Percentiles rank a stretch among this genome's conserved stretches.
Evolutionary conservation across 1,139 yeast genomes (phyloP).

Genomic region (Hyphopichia pseudoburtonii): DNA sequence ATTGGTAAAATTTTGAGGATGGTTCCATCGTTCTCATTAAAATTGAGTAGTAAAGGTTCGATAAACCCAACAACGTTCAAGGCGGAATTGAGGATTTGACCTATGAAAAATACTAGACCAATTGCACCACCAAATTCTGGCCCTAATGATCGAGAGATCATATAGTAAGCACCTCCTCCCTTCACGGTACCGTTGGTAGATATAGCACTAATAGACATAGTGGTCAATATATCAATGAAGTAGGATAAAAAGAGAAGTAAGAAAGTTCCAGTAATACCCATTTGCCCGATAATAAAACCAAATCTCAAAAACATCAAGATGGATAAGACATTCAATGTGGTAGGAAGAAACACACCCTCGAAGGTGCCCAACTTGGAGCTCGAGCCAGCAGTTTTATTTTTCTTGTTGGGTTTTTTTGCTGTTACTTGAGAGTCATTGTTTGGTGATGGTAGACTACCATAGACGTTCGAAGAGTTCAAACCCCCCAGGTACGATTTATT

Average conservation of each 20-base stretch:
- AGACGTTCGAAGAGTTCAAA: too few relatives aligned
- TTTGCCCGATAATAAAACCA: slow-evolving; percentile 77
- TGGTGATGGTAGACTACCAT: neutral
- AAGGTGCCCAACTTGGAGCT: slow-evolving; percentile 61
- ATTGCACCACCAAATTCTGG: slow-evolving; percentile 86
- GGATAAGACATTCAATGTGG: slow-evolving; percentile 72
- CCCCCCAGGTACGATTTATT: too few relatives aligned
- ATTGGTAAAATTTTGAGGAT: slow-evolving; percentile 49
- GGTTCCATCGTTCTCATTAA: slow-evolving; percentile 59
- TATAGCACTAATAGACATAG: slow-evolving; percentile 73
- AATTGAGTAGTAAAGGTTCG: slow-evolving; percentile 70
- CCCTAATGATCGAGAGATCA: slow-evolving; percentile 77
- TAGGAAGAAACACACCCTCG: slow-evolving; percentile 78
- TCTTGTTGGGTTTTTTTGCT: neutral
- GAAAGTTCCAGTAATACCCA: slow-evolving; percentile 68
- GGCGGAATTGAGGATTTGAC: slow-evolving; percentile 73
- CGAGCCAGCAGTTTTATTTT: neutral
- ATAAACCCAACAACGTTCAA: slow-evolving; percentile 79
- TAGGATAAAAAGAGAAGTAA: slow-evolving; percentile 60
- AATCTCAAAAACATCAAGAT: slow-evolving; percentile 78
- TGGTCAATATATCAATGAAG: slow-evolving; percentile 64
- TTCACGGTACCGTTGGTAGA: slow-evolving; percentile 81
- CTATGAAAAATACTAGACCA: slow-evolving; percentile 73
- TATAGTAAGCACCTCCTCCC: slow-evolving; percentile 84
- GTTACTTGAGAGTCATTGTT: neutral